phyloP scores from a whole-genome alignment of 768 basidiomycete species.

The Baorangia bicolor region DNA sequence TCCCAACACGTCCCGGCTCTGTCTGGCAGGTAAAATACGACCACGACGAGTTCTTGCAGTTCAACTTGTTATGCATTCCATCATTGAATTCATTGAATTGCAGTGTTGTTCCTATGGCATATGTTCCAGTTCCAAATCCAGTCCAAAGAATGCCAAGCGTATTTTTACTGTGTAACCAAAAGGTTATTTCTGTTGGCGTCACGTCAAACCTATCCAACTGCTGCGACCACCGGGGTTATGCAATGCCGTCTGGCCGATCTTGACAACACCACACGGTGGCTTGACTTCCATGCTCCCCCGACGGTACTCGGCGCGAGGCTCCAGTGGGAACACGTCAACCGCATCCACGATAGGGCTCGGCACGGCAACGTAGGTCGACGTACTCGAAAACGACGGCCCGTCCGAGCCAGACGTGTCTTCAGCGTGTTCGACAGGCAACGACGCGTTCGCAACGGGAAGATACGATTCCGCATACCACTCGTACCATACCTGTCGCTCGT shows the following conservation, averaged over 20 bases:
- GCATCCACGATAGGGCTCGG: conserved; percentile 77
- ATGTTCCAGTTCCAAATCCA: neutral
- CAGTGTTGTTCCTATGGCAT: neutral
- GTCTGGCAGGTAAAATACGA: too few relatives aligned
- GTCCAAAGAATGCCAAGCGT: too few relatives aligned
- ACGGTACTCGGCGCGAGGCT: conserved; percentile 10
- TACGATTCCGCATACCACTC: conserved; percentile 98
- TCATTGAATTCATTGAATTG: neutral
- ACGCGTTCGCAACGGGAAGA: conserved; percentile 55
- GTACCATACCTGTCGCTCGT: conserved; percentile 92
- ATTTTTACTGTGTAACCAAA: neutral
- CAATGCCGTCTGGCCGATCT: conserved; percentile 91
- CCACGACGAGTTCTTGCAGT: too few relatives aligned
- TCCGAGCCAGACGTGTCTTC: conserved; percentile 19
- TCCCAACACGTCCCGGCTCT: too few relatives aligned
- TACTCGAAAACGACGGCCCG: conserved; percentile 26
- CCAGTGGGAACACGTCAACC: conserved; percentile 41
- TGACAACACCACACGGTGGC: conserved; percentile 52
- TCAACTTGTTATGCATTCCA: neutral
- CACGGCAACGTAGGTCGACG: conserved; percentile 30
- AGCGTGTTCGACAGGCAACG: conserved; percentile 19
- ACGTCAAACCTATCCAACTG: conserved; percentile 83
- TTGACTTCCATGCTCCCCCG: conserved; percentile 14
- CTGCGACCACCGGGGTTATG: conserved; percentile 90
- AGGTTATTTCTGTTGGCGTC: neutral